Evolutionary conservation across 2,329 filamentous ascomycete species (phyloP).

Genomic region (Colletotrichum lupini): DNA sequence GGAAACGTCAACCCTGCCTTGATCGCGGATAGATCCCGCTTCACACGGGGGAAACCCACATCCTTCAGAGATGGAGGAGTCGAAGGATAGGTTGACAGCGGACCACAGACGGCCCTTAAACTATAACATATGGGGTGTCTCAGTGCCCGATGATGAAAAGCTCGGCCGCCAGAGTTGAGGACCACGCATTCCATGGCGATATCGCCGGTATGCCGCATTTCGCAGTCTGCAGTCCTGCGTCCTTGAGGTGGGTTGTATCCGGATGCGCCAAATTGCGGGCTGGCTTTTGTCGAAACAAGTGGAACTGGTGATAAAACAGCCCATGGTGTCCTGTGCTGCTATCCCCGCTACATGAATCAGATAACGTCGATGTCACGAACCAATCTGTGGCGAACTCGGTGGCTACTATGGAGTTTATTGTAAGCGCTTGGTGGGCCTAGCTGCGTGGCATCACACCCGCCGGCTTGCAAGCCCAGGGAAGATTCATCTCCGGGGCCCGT

Average conservation of each 20-base stretch:
- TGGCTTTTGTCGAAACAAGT: neutral
- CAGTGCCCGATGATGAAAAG: too few species aligned
- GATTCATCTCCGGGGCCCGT: conserved; percentile 1
- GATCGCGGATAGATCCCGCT: neutral
- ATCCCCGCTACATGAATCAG: neutral
- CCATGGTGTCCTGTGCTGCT: neutral
- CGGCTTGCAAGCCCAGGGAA: neutral
- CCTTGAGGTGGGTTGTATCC: too few species aligned
- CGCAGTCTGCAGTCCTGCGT: too few species aligned
- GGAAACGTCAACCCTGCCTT: neutral
- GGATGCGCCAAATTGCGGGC: too few species aligned
- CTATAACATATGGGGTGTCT: too few species aligned
- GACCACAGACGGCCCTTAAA: too few species aligned
- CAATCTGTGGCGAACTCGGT: neutral
- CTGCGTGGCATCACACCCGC: neutral
- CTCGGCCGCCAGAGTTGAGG: too few species aligned
- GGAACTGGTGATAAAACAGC: neutral
- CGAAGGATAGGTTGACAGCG: too few species aligned
- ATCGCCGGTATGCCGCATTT: too few species aligned
- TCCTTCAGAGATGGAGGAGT: too few species aligned
- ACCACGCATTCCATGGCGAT: too few species aligned
- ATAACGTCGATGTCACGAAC: neutral
- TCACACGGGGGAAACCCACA: too few species aligned
- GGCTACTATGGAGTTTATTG: neutral
- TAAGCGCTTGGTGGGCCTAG: neutral